Evolutionary conservation across 2,329 filamentous ascomycete genomes (phyloP).

Genomic region (Teratosphaeria epicoccoides): DNA sequence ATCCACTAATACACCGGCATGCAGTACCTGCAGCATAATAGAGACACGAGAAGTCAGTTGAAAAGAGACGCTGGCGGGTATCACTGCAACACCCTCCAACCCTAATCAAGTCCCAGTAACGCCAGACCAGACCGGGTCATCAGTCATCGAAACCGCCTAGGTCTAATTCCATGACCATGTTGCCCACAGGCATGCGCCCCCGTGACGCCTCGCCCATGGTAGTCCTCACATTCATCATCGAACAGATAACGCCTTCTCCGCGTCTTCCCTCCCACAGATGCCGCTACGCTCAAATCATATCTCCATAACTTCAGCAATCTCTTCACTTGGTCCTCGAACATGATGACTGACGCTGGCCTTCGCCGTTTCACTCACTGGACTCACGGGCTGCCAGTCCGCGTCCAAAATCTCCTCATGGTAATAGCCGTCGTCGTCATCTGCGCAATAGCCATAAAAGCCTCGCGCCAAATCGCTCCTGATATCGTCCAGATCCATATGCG

Average conservation of each 20-base stretch:
- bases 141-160: not conserved
- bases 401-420: conserved; percentile 7
- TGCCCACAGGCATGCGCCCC: not conserved
- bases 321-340: conserved; percentile 22
- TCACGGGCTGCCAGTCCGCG: not conserved
- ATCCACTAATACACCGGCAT: not conserved
- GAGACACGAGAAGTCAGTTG: not conserved
- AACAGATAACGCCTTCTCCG: not conserved
- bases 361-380: conserved; percentile 1
- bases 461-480: conserved; percentile 24
- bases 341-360: conserved; percentile 2
- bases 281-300: conserved; percentile 9
- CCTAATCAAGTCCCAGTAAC: not conserved
- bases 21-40: not conserved
- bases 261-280: not conserved
- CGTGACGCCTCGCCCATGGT: not conserved
- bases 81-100: not conserved
- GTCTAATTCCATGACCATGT: not conserved
- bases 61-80: not conserved
- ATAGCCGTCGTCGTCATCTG: conserved; percentile 15
- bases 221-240: not conserved
- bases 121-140: not conserved
- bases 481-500: conserved; percentile 26
- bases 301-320: conserved; percentile 25
- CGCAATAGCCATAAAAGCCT: conserved; percentile 17